phyloP scores from a whole-genome alignment of 1,284 basidiomycete genomes.

The Puccinia novopanici region DNA sequence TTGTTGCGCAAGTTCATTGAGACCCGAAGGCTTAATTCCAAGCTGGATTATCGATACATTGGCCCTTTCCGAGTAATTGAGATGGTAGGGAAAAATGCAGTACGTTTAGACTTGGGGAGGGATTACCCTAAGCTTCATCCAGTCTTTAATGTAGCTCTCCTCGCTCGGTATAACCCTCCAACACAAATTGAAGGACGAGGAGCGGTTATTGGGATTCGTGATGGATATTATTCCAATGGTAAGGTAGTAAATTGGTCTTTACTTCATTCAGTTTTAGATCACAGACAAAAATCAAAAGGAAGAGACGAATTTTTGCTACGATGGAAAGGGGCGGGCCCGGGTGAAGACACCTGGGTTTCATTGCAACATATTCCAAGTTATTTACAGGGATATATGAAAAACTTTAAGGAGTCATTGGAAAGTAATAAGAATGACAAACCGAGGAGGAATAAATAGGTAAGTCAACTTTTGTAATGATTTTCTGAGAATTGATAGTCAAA shows the following conservation, averaged over 20 bases:
- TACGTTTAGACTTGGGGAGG: neutral
- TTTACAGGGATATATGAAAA: too few relatives aligned
- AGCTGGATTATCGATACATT: conserved; percentile 20
- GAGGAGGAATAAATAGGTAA: too few relatives aligned
- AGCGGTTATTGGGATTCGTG: neutral
- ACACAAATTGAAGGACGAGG: neutral
- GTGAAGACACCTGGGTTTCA: neutral
- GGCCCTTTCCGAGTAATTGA: neutral
- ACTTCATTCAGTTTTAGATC: neutral
- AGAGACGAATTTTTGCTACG: neutral
- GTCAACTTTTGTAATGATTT: too few relatives aligned
- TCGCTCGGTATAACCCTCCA: neutral
- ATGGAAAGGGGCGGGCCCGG: neutral
- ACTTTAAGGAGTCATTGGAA: too few relatives aligned
- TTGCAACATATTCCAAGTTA: neutral
- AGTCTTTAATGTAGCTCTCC: neutral
- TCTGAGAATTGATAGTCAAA: too few relatives aligned
- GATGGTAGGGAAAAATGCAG: conserved; percentile 16
- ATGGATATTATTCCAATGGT: neutral
- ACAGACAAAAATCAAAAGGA: neutral
- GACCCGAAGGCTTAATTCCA: neutral
- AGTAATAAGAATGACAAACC: too few relatives aligned
- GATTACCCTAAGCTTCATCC: conserved; percentile 21
- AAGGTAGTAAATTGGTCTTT: neutral
- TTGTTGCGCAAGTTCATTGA: neutral